These are phyloP conservation scores for Persicaria tinctoria DNA, from an alignment of 148 eudicot species.

Conservation along the genomic window DNA sequence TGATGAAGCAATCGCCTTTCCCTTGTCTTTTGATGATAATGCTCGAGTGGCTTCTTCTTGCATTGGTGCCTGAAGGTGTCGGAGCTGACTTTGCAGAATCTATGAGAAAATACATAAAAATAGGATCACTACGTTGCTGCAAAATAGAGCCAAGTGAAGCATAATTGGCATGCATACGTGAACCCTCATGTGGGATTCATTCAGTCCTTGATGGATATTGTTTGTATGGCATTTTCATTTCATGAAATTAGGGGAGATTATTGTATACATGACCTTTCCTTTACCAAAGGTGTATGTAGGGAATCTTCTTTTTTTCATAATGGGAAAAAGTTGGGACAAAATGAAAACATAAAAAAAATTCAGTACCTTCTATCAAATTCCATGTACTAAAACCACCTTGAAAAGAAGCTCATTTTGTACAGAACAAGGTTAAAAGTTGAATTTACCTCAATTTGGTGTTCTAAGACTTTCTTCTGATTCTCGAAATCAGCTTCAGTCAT, in stretches of 20 bases:
- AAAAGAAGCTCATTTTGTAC: not conserved
- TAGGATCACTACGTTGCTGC: not conserved
- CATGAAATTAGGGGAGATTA: not conserved
- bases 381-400: not conserved
- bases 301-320: not conserved
- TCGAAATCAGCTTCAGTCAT: conserved; percentile 36
- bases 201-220: not conserved
- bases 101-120: conserved; percentile 9
- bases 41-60: conserved; percentile 25
- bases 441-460: conserved; percentile 72
- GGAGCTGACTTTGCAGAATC: conserved; percentile 56
- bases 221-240: not conserved
- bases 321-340: no score
- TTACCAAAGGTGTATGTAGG: not conserved
- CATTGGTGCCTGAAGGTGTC: conserved; percentile 29
- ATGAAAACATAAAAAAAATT: no score
- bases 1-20: conserved; percentile 38
- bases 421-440: no score
- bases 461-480: conserved; percentile 38
- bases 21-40: conserved; percentile 29
- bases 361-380: not conserved
- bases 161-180: not conserved
- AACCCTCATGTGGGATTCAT: no score
- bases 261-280: not conserved
- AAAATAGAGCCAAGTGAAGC: not conserved